These are phyloP conservation scores for Jamesozyma jinghongensis DNA, from an alignment of 805 yeast genomes.

Conservation along the genomic window DNA sequence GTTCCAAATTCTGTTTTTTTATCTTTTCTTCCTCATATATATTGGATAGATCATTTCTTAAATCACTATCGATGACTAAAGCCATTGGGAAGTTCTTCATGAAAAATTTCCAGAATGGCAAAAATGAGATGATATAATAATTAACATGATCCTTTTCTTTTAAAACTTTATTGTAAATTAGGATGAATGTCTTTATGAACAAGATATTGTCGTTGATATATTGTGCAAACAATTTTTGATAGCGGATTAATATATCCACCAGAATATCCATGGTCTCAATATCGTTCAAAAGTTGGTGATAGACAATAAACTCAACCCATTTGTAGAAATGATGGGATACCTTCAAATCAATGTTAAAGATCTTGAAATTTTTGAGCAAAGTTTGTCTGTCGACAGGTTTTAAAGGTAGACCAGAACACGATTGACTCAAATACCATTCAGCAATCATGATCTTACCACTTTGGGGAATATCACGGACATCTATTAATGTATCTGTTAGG, in stretches of 20 bases:
- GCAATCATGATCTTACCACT: constrained; percentile 39
- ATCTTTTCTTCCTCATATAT: constrained; percentile 26
- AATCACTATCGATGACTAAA: constrained; percentile 23
- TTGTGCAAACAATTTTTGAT: constrained; percentile 29
- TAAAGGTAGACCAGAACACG: constrained; percentile 27
- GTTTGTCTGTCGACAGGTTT: constrained; percentile 12
- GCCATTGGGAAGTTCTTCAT: constrained; percentile 23
- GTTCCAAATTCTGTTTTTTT: constrained; percentile 16
- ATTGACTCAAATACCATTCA: constrained; percentile 40
- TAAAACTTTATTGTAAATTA: constrained; percentile 20
- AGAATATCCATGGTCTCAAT: constrained; percentile 23
- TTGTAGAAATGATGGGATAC: constrained; percentile 28
- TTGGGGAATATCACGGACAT: constrained; percentile 26
- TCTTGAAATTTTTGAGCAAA: constrained; percentile 16
- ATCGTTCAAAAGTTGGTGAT: constrained; percentile 26
- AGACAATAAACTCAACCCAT: constrained; percentile 28
- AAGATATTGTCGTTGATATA: constrained; percentile 33
- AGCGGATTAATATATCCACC: constrained; percentile 24
- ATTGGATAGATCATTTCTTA: constrained; percentile 19
- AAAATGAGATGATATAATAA: constrained; percentile 19
- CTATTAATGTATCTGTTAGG: constrained; percentile 4
- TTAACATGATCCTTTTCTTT: constrained; percentile 16
- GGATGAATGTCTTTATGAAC: constrained; percentile 25
- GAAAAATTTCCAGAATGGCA: constrained; percentile 30
- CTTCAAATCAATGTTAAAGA: constrained; percentile 18